Evolutionary conservation across 345 rosid genomes (phyloP).

Genomic region (Eucalyptus regnans): DNA sequence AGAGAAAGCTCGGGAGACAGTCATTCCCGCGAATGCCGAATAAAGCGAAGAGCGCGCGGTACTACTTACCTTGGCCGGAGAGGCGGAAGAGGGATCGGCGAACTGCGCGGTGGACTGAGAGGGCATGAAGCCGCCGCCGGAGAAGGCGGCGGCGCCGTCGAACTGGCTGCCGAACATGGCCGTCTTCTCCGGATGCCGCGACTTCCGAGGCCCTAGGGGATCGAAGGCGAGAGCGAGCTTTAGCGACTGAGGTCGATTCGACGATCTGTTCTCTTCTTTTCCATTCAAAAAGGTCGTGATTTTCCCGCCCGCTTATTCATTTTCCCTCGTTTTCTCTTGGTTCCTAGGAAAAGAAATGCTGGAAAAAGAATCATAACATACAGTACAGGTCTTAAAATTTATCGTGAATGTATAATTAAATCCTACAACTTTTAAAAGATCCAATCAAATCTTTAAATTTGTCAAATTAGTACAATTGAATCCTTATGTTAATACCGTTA

Average conservation of each 20-base stretch:
- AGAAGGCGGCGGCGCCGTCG: constrained; percentile 67
- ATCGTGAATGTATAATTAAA: rapidly evolving
- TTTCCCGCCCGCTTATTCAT: background rate
- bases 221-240: background rate
- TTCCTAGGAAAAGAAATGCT: background rate
- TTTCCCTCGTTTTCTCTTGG: background rate
- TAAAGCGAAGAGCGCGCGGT: background rate
- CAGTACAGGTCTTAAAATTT: rapidly evolving
- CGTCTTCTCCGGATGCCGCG: background rate
- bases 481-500: rapidly evolving
- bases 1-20: background rate
- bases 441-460: rapidly evolving
- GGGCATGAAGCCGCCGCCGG: constrained; percentile 95
- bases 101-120: constrained; percentile 49
- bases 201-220: background rate
- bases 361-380: too few species aligned
- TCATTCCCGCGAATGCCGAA: background rate
- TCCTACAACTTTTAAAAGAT: rapidly evolving
- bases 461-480: rapidly evolving
- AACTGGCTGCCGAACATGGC: constrained; percentile 27
- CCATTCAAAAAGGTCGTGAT: background rate
- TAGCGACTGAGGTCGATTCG: background rate
- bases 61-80: constrained; percentile 35
- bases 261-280: background rate
- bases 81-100: constrained; percentile 25